Conservation (phyloP, 228 moss, liverwort and hornwort genomes). For the Sphagnum fallax region DNA sequence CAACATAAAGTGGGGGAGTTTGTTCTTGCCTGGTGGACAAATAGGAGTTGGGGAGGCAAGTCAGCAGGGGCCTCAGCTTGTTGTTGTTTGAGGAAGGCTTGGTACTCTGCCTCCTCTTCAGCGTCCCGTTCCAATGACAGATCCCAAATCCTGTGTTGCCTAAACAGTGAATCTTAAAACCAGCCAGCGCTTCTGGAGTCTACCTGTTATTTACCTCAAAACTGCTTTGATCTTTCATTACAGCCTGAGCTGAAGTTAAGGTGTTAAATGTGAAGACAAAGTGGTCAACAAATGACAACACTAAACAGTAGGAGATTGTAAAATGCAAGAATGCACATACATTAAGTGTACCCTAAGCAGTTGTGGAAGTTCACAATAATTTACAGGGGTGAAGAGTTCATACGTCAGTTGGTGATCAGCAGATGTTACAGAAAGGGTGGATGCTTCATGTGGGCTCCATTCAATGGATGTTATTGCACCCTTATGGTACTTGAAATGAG, state of each 20-base stretch:
- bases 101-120: constrained; percentile 86
- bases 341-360: too few species aligned
- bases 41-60: constrained; percentile 83
- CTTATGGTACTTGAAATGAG: constrained; percentile 92
- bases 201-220: too few species aligned
- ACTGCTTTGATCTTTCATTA: too few species aligned
- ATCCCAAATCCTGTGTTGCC: constrained; percentile 71
- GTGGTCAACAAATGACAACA: too few species aligned
- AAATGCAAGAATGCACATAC: too few species aligned
- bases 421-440: constrained; percentile 61
- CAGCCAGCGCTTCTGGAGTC: too few species aligned
- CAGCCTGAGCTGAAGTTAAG: too few species aligned
- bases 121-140: constrained; percentile 80
- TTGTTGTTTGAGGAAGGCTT: constrained; percentile 47
- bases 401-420: constrained; percentile 97
- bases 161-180: too few species aligned
- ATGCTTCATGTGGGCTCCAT: constrained; percentile 89
- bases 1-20: background rate
- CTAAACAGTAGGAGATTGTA: too few species aligned
- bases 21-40: constrained; percentile 74
- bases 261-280: too few species aligned
- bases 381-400: background rate
- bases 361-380: too few species aligned
- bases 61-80: constrained; percentile 82
- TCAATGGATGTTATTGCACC: constrained; percentile 87